Evolutionary conservation across 345 rosid species (phyloP), one percentile per base, ranked within the genome.

Genomic region (Mercurialis annua): DNA sequence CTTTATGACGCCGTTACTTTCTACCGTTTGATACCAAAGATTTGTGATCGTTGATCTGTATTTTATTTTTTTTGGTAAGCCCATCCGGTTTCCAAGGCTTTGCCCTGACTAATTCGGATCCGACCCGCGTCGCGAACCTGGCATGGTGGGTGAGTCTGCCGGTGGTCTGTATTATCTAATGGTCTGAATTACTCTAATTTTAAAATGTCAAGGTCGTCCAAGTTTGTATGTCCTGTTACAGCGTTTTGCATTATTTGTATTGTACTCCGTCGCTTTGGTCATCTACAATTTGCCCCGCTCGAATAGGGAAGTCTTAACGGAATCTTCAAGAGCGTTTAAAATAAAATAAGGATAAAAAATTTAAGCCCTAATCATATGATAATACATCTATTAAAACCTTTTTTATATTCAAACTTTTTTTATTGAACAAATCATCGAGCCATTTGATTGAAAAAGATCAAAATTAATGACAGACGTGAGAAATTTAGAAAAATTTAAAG

Each of bases 141-240:
- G n/a, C n/a, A n/a, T n/a, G n/a, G n/a, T n/a, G n/a, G n/a, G n/a
- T n/a, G n/a, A n/a, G n/a, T n/a, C n/a, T n/a, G n/a, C n/a, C 86
- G 61, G 56, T 38, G 14, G 75, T 70, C 20, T 70, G 17, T 17
- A 0, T 40, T 61, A 79, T 80, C 74, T 0, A 5, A 80, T 80
- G 78, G 43, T 59, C 46, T 8, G 18, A 54, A 59, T 60, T 57
- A 26, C 29, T 54, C 68, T 46, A 18, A 40, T 24, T 58, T 47
- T 26, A 49, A 60, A 64, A 72, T 67, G 80, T 75, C 69, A 40
- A 55, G 65, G 30, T 70, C 69, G 65, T 43, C 38, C 40, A 56
- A n/a, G n/a, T n/a, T 33, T 16, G 30, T 36, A 1, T 49, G 49
- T 46, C 62, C 68, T 29, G 55, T 73, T 51, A 46, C 57, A 43